Base-by-base conservation (phyloP, 2,329 filamentous ascomycete genomes). In the Cladobotryum protrusum region DNA sequence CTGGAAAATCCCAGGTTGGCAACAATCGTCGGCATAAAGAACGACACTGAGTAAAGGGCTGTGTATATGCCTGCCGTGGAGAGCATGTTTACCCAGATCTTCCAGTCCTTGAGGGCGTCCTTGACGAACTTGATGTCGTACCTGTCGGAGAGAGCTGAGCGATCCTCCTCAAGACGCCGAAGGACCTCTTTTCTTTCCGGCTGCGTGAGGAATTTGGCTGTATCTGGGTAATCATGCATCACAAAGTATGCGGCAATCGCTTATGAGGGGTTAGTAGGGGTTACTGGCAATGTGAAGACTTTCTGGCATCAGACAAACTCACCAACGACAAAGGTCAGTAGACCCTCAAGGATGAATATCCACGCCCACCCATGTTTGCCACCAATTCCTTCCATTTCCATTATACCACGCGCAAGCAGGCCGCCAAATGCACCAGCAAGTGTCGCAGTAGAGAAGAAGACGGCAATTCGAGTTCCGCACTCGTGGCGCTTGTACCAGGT, bases 341-440 rank as follows among this genome's bases (percentile, higher is more conserved):
- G 52, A 29, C 78, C 78, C 63, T 87, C 83, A 3, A 89, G 69
- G 52, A 90, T 86, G 63, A 92, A 92, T 46, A 92, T 89, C 87
- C 86, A 90, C 2, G 79, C 74, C 87, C 87, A 92, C 1, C 85
- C 86, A 45, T 67, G 63, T 12, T 79, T 75, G 20, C 67, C 64
- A 3, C 79, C 66, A 75, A 85, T 81, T 29, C 24, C 24, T 29
- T 29, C 24, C 24, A 29, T 29, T 60, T 81, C 76, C 32, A 78
- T 74, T 45, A 85, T 77, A 18, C 73, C 81, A 32, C 75, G 76
- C 3, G 81, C 81, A 14, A 85, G 67, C 9, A 85, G 69, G 15
- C 81, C 81, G 44, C 82, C 80, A 54, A 84, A 84, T 1, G 81
- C 80, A 42, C 81, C 80, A 2, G 81, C 79, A 1, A 82, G 69